Conservation (phyloP, 179 eudicot species). For the Heliamphora pulchella region DNA sequence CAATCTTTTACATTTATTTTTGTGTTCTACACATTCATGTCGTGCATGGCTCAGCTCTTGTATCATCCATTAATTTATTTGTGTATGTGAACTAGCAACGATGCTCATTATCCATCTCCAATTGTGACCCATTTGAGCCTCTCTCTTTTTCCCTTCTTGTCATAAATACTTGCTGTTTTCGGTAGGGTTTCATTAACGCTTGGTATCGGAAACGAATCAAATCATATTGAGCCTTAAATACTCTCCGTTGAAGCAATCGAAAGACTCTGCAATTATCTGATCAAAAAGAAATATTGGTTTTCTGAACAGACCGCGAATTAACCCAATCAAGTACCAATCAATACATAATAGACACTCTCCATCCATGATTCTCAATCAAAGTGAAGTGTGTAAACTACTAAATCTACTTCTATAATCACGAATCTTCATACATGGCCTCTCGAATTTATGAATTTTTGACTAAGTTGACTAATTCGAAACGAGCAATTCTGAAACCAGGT, state of each 20-base stretch:
- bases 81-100: neutral
- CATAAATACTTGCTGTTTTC: neutral
- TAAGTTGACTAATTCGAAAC: too few species aligned
- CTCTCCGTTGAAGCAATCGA: neutral
- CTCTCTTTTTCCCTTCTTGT: neutral
- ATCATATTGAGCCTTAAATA: neutral
- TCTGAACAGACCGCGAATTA: neutral
- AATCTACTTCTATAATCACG: neutral
- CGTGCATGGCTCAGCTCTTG: too few species aligned
- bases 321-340: constrained; percentile 1
- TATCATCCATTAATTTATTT: too few species aligned
- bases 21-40: too few species aligned
- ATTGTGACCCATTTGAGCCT: neutral
- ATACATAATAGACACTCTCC: neutral
- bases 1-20: too few species aligned
- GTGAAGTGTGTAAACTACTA: neutral
- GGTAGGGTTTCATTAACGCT: too few species aligned
- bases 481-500: too few species aligned
- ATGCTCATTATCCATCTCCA: neutral
- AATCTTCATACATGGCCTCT: neutral
- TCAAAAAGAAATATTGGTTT: neutral
- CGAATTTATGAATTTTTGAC: neutral
- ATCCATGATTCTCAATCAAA: too few species aligned
- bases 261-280: too few species aligned
- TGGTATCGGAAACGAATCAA: neutral